A percentile compares a stretch with the other conserved stretches of the same genome.
Conservation (phyloP, 371 early-diverging fungal genomes). For the Paramicrosporidium saccamoebae region DNA sequence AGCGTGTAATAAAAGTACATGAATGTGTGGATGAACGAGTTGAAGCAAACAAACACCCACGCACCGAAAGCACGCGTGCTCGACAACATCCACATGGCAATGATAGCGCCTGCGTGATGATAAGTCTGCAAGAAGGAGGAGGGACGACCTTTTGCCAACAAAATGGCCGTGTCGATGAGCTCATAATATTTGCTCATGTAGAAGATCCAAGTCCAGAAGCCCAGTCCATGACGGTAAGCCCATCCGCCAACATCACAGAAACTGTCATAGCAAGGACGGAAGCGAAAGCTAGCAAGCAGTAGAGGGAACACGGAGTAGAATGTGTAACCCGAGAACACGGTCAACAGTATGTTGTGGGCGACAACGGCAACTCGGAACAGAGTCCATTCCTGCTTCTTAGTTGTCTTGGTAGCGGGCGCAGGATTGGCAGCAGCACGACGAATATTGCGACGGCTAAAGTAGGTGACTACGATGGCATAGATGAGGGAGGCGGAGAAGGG, state of each 20-base stretch:
- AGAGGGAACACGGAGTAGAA: constrained; percentile 18
- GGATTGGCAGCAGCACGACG: constrained; percentile 3
- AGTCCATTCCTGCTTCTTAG: constrained; percentile 7
- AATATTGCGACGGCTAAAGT: constrained; percentile 11
- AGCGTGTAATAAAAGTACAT: constrained; percentile 63
- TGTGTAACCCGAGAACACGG: constrained; percentile 25
- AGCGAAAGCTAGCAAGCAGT: constrained; percentile 11
- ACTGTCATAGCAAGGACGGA: constrained; percentile 7
- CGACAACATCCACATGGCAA: constrained; percentile 38
- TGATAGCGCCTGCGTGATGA: constrained; percentile 60
- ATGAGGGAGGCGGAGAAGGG: constrained; percentile 19
- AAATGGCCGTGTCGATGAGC: constrained; percentile 49
- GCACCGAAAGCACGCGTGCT: constrained; percentile 31
- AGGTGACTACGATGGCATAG: constrained; percentile 12
- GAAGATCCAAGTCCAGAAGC: constrained; percentile 40
- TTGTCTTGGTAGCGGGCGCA: constrained; percentile 4
- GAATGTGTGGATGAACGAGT: constrained; percentile 58
- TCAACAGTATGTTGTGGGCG: constrained; percentile 28
- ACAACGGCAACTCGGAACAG: constrained; percentile 29
- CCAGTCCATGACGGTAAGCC: constrained; percentile 27
- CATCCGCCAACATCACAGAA: constrained; percentile 22
- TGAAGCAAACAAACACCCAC: constrained; percentile 54
- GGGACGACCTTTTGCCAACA: constrained; percentile 37
- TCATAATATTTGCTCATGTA: constrained; percentile 63
- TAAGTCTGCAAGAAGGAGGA: constrained; percentile 48